Percentiles rank a stretch among this genome's conserved stretches.
Conservation (phyloP, 495 filamentous ascomycete species). For the Aspergillus saccharolyticus region DNA sequence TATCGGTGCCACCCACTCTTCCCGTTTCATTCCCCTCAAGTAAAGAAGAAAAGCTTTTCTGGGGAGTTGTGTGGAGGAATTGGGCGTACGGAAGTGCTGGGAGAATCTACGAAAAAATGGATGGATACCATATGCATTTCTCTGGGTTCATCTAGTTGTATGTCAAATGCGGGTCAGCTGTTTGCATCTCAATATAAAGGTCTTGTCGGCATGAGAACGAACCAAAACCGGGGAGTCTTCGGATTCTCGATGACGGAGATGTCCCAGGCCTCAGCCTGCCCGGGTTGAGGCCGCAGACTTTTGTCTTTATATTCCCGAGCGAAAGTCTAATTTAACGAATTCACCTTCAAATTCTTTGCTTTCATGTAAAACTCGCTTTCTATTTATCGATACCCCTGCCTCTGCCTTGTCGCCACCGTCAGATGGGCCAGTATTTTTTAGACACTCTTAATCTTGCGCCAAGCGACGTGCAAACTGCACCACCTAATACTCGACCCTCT, state of each 20-base stretch:
- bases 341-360: slow-evolving; percentile 5
- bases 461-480: too few relatives aligned
- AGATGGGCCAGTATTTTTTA: too few relatives aligned
- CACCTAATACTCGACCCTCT: not conserved
- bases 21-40: slow-evolving; percentile 99
- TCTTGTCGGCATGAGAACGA: slow-evolving; percentile 43
- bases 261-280: not conserved
- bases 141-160: slow-evolving; percentile 43
- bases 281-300: not conserved
- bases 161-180: slow-evolving; percentile 45
- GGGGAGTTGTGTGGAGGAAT: slow-evolving; percentile 41
- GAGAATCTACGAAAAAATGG: slow-evolving; percentile 31
- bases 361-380: not conserved
- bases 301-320: not conserved
- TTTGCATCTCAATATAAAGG: slow-evolving; percentile 48
- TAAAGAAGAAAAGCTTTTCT: slow-evolving; percentile 56
- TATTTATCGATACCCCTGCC: too few relatives aligned
- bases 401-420: too few relatives aligned
- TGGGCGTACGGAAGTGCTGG: slow-evolving; percentile 29
- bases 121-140: slow-evolving; percentile 34
- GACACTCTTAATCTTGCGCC: too few relatives aligned
- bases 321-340: slow-evolving; percentile 21
- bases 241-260: slow-evolving; percentile 16
- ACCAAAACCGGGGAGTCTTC: slow-evolving; percentile 10
- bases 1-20: slow-evolving; percentile 99